Evolutionary conservation across 371 early-diverging fungal species (phyloP).

Genomic region (Rhizopus stolonifer): DNA sequence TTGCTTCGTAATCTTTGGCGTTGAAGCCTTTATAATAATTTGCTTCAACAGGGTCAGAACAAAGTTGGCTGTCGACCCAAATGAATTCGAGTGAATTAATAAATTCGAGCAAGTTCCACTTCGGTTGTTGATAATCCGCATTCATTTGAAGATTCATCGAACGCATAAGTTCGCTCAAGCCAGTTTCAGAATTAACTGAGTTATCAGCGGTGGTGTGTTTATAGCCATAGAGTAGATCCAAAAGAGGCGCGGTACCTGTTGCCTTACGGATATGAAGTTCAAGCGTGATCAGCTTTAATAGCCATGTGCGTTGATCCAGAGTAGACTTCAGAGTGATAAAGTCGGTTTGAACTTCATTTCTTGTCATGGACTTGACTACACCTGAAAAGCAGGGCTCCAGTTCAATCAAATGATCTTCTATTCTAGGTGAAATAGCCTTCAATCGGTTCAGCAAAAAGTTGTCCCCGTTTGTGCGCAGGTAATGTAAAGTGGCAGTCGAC

Average conservation of each 20-base stretch:
- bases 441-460: slow-evolving; percentile 69
- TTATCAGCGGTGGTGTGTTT: slow-evolving; percentile 11
- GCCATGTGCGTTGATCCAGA: slow-evolving; percentile 84
- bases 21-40: slow-evolving; percentile 19
- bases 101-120: slow-evolving; percentile 52
- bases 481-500: slow-evolving; percentile 68
- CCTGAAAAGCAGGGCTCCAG: slow-evolving; percentile 20
- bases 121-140: slow-evolving; percentile 33
- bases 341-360: slow-evolving; percentile 32
- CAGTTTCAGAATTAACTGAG: slow-evolving; percentile 5
- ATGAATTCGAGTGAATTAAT: slow-evolving; percentile 50
- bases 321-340: slow-evolving; percentile 54
- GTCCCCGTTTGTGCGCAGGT: slow-evolving; percentile 66
- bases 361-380: slow-evolving; percentile 11
- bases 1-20: slow-evolving; percentile 10
- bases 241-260: slow-evolving; percentile 5
- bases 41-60: neutral
- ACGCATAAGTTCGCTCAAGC: neutral
- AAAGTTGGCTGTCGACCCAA: slow-evolving; percentile 31
- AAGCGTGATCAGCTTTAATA: slow-evolving; percentile 77
- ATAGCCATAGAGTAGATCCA: slow-evolving; percentile 19
- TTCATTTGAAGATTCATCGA: neutral
- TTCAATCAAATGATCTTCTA: slow-evolving; percentile 10
- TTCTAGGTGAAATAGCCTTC: slow-evolving; percentile 33
- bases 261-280: slow-evolving; percentile 60